phyloP scores from a whole-genome alignment of 805 yeast genomes.

The Barnettozyma populi region DNA sequence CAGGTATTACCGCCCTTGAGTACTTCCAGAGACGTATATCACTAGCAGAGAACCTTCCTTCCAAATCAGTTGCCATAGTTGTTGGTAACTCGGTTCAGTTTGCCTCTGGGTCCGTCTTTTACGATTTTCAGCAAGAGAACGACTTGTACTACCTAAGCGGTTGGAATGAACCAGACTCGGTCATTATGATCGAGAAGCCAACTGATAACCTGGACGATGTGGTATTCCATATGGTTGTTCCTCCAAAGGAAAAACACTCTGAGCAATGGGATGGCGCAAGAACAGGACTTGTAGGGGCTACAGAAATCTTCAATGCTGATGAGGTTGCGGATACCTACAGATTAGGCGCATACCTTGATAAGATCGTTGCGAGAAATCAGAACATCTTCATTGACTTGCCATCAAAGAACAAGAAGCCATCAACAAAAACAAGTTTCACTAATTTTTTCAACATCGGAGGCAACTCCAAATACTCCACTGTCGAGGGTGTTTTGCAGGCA shows the following conservation, averaged over 20 bases:
- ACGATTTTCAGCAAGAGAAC: constrained; percentile 88
- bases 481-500: constrained; percentile 24
- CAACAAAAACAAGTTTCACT: constrained; percentile 22
- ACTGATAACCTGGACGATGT: constrained; percentile 46
- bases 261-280: constrained; percentile 97
- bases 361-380: constrained; percentile 43
- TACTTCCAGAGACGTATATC: constrained; percentile 65
- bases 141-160: constrained; percentile 85
- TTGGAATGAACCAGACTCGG: constrained; percentile 85
- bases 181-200: constrained; percentile 60
- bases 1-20: constrained; percentile 81
- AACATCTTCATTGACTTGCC: constrained; percentile 52
- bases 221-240: constrained; percentile 75
- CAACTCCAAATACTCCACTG: constrained; percentile 24
- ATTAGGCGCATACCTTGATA: constrained; percentile 38
- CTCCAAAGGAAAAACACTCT: constrained; percentile 65
- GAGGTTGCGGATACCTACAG: constrained; percentile 48
- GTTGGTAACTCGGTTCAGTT: constrained; percentile 68
- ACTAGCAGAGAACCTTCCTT: constrained; percentile 54
- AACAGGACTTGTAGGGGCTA: constrained; percentile 80
- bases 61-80: constrained; percentile 63
- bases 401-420: constrained; percentile 15
- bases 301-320: constrained; percentile 85
- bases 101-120: constrained; percentile 88
- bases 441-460: constrained; percentile 26